phyloP scores from a whole-genome alignment of 768 basidiomycete species.

The Gymnopilus junonius region DNA sequence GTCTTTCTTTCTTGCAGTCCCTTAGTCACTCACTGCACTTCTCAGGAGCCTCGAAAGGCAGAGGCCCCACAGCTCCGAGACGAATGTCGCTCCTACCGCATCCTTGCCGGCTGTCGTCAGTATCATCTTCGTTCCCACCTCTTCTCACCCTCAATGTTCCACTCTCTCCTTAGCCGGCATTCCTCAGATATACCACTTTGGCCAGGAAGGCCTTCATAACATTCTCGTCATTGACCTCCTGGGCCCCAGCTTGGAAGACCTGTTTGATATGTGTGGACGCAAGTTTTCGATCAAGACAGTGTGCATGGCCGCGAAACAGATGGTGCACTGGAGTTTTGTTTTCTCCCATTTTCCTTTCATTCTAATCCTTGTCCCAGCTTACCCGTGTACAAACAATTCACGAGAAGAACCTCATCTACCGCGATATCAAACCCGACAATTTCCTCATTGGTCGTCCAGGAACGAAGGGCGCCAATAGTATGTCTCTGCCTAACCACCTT shows the following conservation, averaged over 20 bases:
- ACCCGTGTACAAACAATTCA: constrained; percentile 97
- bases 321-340: constrained; percentile 53
- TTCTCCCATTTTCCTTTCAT: neutral
- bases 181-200: constrained; percentile 99
- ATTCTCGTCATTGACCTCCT: constrained; percentile 98
- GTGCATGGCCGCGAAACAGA: constrained; percentile 98
- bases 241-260: constrained; percentile 94
- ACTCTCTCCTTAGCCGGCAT: constrained; percentile 73
- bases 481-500: constrained; percentile 25
- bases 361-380: constrained; percentile 54
- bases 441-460: constrained; percentile 95
- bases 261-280: constrained; percentile 99
- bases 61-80: constrained; percentile 98
- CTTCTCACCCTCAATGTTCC: constrained; percentile 3
- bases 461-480: constrained; percentile 87
- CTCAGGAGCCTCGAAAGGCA: constrained; percentile 88
- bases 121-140: constrained; percentile 31
- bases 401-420: constrained; percentile 99
- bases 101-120: constrained; percentile 88
- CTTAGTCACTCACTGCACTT: constrained; percentile 7
- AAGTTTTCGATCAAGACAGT: constrained; percentile 99
- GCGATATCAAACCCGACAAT: constrained; percentile 99
- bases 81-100: constrained; percentile 97
- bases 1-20: constrained; percentile 2
- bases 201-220: constrained; percentile 98